Percentiles rank a stretch among this genome's conserved stretches.
phyloP scores from a whole-genome alignment of 495 filamentous ascomycete genomes.

The Amphirosellinia nigrospora region DNA sequence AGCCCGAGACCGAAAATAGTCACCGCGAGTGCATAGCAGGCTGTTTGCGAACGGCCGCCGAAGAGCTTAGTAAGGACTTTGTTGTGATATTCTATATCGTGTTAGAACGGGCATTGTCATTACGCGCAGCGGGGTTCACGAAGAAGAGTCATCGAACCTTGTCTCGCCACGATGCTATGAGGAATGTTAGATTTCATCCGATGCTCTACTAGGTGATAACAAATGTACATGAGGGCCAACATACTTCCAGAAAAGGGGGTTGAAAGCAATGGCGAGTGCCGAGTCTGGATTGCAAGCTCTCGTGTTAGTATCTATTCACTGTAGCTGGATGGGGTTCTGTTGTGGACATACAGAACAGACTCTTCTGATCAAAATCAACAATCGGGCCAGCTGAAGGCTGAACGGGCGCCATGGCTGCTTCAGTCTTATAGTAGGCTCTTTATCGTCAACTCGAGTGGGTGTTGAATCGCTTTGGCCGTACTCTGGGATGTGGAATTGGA shows the following conservation, averaged over 20 bases:
- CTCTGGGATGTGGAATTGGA: not conserved
- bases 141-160: constrained; percentile 56
- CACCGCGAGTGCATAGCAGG: constrained; percentile 87
- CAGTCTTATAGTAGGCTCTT: not conserved
- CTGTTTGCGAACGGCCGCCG: constrained; percentile 75
- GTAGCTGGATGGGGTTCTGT: not conserved
- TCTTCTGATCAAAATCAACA: constrained; percentile 69
- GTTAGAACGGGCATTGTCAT: not conserved
- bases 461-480: constrained; percentile 4
- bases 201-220: not conserved
- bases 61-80: constrained; percentile 88
- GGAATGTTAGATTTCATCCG: constrained; percentile 31
- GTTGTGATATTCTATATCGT: constrained; percentile 79
- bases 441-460: not conserved
- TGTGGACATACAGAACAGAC: constrained; percentile 62
- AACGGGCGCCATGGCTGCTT: constrained; percentile 34
- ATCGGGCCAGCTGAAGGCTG: constrained; percentile 45
- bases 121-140: not conserved
- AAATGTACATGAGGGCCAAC: constrained; percentile 33
- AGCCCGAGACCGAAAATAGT: constrained; percentile 92
- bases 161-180: constrained; percentile 66
- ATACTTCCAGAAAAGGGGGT: constrained; percentile 83
- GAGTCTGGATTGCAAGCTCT: constrained; percentile 58
- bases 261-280: constrained; percentile 71
- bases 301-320: constrained; percentile 24